A percentile compares a stretch with the other conserved stretches of the same genome.
phyloP scores from a whole-genome alignment of 2,329 filamentous ascomycete species.

The Calycina herbarum region DNA sequence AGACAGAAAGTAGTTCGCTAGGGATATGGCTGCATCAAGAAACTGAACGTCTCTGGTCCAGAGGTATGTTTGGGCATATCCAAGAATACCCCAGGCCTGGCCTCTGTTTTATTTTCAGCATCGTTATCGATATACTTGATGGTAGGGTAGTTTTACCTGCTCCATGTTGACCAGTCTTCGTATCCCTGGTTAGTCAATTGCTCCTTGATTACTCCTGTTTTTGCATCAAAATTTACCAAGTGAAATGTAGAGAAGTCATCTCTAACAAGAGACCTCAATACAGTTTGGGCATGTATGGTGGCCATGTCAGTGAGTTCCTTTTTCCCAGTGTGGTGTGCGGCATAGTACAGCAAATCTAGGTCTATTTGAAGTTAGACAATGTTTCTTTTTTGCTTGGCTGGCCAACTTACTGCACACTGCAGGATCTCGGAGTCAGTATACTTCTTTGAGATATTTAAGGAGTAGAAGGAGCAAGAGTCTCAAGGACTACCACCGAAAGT shows the following conservation, averaged over 20 bases:
- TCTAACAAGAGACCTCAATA: slow-evolving; percentile 38
- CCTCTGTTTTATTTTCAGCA: slow-evolving; percentile 12
- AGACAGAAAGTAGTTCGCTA: slow-evolving; percentile 42
- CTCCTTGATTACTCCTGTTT: slow-evolving; percentile 38
- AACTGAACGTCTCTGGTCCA: slow-evolving; percentile 36
- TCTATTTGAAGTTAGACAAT: slow-evolving; percentile 23
- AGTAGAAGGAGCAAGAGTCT: too few relatives aligned
- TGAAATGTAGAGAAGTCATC: slow-evolving; percentile 39
- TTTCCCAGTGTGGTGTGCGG: slow-evolving; percentile 35
- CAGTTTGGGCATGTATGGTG: slow-evolving; percentile 38
- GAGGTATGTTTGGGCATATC: slow-evolving; percentile 43
- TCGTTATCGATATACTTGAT: background rate
- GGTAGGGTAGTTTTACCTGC: slow-evolving; percentile 13
- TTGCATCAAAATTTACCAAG: slow-evolving; percentile 43
- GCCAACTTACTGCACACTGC: slow-evolving; percentile 31
- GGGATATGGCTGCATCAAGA: slow-evolving; percentile 38
- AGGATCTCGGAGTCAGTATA: too few relatives aligned
- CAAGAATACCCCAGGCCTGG: slow-evolving; percentile 32
- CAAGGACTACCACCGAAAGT: too few relatives aligned
- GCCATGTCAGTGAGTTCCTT: slow-evolving; percentile 36
- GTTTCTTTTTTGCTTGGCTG: background rate
- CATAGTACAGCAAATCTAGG: slow-evolving; percentile 39
- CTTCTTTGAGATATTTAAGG: too few relatives aligned
- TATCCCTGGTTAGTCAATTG: slow-evolving; percentile 45
- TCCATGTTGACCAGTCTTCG: slow-evolving; percentile 43